Conservation (phyloP, 108 stramenopile species). For the Skeletonema tropicum region DNA sequence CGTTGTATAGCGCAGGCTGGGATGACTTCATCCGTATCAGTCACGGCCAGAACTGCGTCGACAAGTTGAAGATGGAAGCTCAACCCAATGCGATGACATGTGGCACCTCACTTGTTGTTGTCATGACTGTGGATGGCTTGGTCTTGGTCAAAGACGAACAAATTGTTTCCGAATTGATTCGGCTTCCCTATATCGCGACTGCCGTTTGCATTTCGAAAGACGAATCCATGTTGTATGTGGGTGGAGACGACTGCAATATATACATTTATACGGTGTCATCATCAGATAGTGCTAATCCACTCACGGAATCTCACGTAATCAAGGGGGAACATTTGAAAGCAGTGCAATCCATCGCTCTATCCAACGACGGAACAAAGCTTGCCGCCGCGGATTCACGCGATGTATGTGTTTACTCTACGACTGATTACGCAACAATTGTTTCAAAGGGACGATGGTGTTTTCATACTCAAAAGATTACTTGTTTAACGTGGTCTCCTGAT, state of each 20-base stretch:
- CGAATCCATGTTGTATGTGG: constrained; percentile 88
- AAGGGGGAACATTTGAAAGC: constrained; percentile 71
- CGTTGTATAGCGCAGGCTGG: constrained; percentile 87
- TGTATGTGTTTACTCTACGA: constrained; percentile 73
- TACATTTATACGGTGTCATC: constrained; percentile 71
- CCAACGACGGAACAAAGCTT: constrained; percentile 78
- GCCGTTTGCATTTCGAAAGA: constrained; percentile 75
- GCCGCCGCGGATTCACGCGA: constrained; percentile 87
- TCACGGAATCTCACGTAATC: constrained; percentile 66
- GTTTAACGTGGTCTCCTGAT: constrained; percentile 78
- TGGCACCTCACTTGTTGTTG: constrained; percentile 68
- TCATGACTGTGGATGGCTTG: constrained; percentile 79
- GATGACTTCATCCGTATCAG: constrained; percentile 86
- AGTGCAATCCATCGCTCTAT: constrained; percentile 85
- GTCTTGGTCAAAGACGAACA: constrained; percentile 57
- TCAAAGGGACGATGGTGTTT: constrained; percentile 82
- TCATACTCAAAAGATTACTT: constrained; percentile 74
- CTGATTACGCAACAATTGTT: constrained; percentile 54
- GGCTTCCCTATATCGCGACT: constrained; percentile 67
- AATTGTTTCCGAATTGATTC: constrained; percentile 51
- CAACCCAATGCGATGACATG: constrained; percentile 85
- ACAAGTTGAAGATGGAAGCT: constrained; percentile 64
- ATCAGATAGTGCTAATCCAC: constrained; percentile 28
- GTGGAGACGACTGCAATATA: constrained; percentile 91
- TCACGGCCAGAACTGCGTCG: constrained; percentile 18